Conservation (phyloP, 768 basidiomycete species). For the Lentinus tigrinus region DNA sequence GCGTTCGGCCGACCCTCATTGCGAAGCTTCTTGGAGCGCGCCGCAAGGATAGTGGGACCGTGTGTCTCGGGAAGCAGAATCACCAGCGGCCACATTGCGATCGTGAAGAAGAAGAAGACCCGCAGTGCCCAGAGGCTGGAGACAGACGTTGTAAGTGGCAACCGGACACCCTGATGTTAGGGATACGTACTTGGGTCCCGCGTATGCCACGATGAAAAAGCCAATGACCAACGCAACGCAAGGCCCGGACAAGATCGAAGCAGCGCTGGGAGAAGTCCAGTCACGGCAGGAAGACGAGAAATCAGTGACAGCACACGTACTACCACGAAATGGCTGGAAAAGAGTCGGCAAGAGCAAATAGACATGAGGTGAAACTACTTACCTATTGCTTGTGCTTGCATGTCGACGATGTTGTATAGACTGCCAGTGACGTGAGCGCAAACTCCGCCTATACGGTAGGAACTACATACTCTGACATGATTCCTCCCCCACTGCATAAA, state of each 20-base stretch:
- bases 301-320: neutral
- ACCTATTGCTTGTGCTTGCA: neutral
- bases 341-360: neutral
- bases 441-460: too few relatives aligned
- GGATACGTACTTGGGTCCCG: constrained; percentile 6
- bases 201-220: constrained; percentile 23
- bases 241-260: constrained; percentile 18
- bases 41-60: constrained; percentile 19
- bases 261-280: constrained; percentile 4
- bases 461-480: constrained; percentile 13
- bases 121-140: constrained; percentile 25
- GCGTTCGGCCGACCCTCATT: constrained; percentile 12
- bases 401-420: neutral
- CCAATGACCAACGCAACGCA: constrained; percentile 22
- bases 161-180: too few relatives aligned
- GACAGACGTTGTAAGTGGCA: too few relatives aligned
- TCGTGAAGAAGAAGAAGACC: constrained; percentile 17
- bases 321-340: constrained; percentile 3
- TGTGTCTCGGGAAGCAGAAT: constrained; percentile 23
- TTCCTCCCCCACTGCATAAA: constrained; percentile 9
- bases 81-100: constrained; percentile 18
- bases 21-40: constrained; percentile 15
- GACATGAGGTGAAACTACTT: neutral
- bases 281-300: neutral
- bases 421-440: too few relatives aligned